Evolutionary conservation across 2,329 filamentous ascomycete genomes (phyloP), one percentile per base, ranked within the genome.

Genomic region (Aspergillus sp.): DNA sequence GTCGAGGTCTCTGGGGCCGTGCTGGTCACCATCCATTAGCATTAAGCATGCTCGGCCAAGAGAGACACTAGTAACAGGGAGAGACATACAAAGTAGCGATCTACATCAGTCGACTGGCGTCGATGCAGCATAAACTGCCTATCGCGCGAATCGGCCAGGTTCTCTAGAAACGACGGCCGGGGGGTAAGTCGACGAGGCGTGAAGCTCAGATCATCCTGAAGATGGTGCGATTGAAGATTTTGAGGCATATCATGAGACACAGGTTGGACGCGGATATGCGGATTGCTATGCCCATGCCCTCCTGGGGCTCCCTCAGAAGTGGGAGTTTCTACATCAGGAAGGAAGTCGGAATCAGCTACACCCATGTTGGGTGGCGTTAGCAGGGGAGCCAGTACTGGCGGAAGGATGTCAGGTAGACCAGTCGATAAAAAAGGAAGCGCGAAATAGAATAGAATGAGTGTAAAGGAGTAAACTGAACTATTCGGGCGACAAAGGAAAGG

Each of bases 1-100:
- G 48, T 80, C 74, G 53, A 87, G 78, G 62, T 88, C 81, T 50
- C 83, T 78, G 43, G 86, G 86, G 12, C 61, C 68, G 48, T 57
- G 59, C 56, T 60, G 53, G 19, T 19, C 8, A 48, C 5, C 5
- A 28, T 19, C 3, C 7, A 27, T 38, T 19, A 38, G 35, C 12
- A 7, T 4, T 7, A 27, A 19, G 19, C 19, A 2, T 19, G 19
- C 19, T 19, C 19, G 19, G 19, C 19, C 19, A 19, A 19, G 19
- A 19, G 19, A 19, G 19, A 19, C 19, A 19, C 19, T 19, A 19
- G 19, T 19, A 19, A 19, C 19, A 19, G 19, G 19, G 19, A 19
- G 19, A 7, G 42, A 60, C 73, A 39, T 63, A 76, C 77, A 59
- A 83, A 83, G 63, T 83, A 82, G 52, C 82, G 78, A 49, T 81